phyloP scores from a whole-genome alignment of 805 yeast species.

The Lipomyces starkeyi region DNA sequence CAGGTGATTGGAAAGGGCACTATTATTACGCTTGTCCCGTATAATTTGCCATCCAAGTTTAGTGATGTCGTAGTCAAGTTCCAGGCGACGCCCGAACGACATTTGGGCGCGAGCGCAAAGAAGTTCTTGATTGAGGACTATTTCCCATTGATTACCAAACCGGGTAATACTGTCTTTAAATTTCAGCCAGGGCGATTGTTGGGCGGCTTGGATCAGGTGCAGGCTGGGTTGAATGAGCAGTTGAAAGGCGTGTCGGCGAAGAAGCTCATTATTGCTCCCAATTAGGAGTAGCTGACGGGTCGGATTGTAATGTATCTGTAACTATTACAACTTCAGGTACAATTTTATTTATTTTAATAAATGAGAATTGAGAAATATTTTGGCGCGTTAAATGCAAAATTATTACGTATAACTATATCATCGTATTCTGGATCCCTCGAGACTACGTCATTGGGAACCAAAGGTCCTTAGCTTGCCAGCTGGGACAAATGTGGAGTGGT shows the following conservation, averaged over 20 bases:
- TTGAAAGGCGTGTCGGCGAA: slow-evolving; percentile 4
- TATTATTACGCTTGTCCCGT: background rate
- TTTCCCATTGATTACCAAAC: background rate
- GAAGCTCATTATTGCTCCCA: slow-evolving; percentile 2
- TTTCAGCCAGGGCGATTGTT: background rate
- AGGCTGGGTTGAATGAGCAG: background rate
- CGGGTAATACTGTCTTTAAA: slow-evolving; percentile 2
- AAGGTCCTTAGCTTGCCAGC: background rate
- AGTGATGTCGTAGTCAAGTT: background rate
- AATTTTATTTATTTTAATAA: background rate
- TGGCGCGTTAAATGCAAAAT: background rate
- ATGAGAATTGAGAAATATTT: no score
- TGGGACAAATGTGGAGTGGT: background rate
- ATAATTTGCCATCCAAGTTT: background rate
- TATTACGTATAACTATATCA: background rate
- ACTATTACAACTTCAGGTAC: background rate
- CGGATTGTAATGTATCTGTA: no score
- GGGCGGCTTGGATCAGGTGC: slow-evolving; percentile 5
- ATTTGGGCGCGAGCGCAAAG: background rate
- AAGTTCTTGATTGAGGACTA: slow-evolving; percentile 4
- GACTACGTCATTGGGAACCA: background rate
- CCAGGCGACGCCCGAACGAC: background rate
- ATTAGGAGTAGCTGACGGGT: background rate
- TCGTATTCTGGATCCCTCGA: no score
- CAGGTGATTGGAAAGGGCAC: slow-evolving; percentile 4